Evolutionary conservation across 2,329 filamentous ascomycete genomes (phyloP), one percentile per base, ranked within the genome.

Genomic region (Alternaria sp.): DNA sequence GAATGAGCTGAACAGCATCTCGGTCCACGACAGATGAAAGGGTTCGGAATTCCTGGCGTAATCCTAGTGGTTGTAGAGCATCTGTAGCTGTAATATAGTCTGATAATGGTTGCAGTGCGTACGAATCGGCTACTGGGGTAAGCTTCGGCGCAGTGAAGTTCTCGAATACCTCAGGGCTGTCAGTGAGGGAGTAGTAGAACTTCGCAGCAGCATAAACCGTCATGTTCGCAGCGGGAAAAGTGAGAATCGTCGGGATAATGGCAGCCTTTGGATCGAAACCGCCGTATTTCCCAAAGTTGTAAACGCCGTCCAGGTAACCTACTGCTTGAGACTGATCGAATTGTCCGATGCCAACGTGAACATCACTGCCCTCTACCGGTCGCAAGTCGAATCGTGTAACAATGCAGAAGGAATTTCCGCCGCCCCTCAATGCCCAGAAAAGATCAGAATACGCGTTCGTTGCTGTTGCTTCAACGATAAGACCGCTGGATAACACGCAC

Each of bases 381-480:
- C 61, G 53, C 17, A 69, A 24, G 14, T 67, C 61, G 23, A 69
- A 68, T 23, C 57, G 41, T n/a, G 67, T 69, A 1, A 68, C 59
- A 21, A 68, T 57, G 26, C 60, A 61, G 37, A 72, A 72, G 6
- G 70, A 72, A 36, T 66, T 69, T 8, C 69, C 66, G 21, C 69
- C 69, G 9, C 72, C 72, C 24, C 65, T 58, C 14, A 76, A 58
- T 1, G 72, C 72, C 73, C 72, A 77, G 58, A 69, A 76, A 6
- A 76, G 65, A 50, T 76, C 72, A 4, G 71, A 63, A 51, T 75
- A 67, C 3, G 53, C 33, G 28, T 61, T 67, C 3, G 59, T 56
- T 2, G 64, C 65, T 24, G 64, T 73, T 3, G 60, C 71, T 23
- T 63, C 65, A 0, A 61, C 51, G 21, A 73, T 59, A 1, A 56